Base-by-base conservation (phyloP, 148 eudicot genomes). In the Rheum nobile region DNA sequence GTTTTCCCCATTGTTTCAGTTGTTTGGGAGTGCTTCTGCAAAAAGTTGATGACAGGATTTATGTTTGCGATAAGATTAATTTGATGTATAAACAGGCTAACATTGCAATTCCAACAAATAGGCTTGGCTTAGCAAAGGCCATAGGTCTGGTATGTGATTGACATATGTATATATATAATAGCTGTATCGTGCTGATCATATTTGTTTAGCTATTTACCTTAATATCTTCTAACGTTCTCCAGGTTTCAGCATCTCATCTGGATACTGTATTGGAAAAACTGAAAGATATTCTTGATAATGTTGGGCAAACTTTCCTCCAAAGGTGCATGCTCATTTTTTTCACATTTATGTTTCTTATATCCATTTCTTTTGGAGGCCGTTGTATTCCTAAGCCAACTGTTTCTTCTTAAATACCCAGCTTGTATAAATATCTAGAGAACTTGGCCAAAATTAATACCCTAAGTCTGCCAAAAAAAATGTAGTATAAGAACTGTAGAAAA, bases 221-320 rank as follows among this genome's bases (percentile, higher is more conserved):
- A 26, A 6, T 65, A 65, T 16, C 50, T 43, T 52, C 57, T 72
- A 39, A 34, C 55, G n/a, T 71, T 12, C 48, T 82, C 73, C 80
- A 94, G 98, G 93, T 89, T 76, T 90, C 93, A 55, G 98, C 98
- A 77, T 91, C 99, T 32, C 99, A 95, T 80, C 82, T 95, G 90
- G 99, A 95, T 83, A 91, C 94, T 39, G 93, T 95, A 75, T 80
- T 95, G 87, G 99, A 90, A 67, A 95, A 95, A 83, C 83, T 95
- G 31, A 95, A 88, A 83, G 88, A 84, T 59, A 95, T 91, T 81
- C 92, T 91, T 32, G 97, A 90, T 78, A 88, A 84, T 79, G 93
- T 87, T 57, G 97, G 94, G 59, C 90, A 95, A 82, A 91, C 87
- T 81, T 54, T 95, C 41, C 76, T 95, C 57, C 88, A 87, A 67